Base-by-base conservation (phyloP, 371 early-diverging fungal species). In the Syncephalastrum monosporum region DNA sequence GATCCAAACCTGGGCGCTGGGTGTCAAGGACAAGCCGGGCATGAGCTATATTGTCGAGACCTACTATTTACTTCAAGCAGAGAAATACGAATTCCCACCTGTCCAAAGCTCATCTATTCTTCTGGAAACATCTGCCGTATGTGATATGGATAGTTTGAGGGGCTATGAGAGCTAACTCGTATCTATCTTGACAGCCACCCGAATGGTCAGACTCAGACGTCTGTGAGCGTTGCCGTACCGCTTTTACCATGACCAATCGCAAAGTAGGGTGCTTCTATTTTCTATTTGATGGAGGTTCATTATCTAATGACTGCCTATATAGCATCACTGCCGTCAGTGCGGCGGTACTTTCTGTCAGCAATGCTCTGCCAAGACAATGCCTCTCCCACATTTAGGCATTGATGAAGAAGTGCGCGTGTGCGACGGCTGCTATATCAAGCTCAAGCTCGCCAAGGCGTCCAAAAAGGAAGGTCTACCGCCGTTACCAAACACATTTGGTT, bases 311-410 rank as follows among this genome's bases (percentile, higher is more conserved):
- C 14, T 47, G 6, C 1, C 3, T 47, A 4, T 19, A 24, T 55
- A 81, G 81, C 98, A 98, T 72, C 98, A 98, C 67, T 98, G 98
- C 61, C 86, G 98, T 61, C 91, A 94, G 63, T 98, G 98, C 68
- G 98, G 98, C 17, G 77, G 87, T 38, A 94, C 94, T 1, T 97
- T 91, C 57, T 96, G 97, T 76, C 87, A 91, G 24, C 82, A 87
- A 50, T 98, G 98, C 68, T 96, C 96, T 14, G 87, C 91, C 46
- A 94, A 93, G 67, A 86, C 66, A 1, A 71, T 91, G 48, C 72
- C 95, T 3, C 79, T 98, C 27, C 94, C 95, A 4, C 87, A 92
- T 57, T 73, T 95, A 47, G 98, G 95, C 19, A 89, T 96, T 29
- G 86, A 86, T 17, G 90, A 95, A 29, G 82, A 84, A 6, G 98